Evolutionary conservation across 1,284 basidiomycete genomes (phyloP), one percentile per base, ranked within the genome.

Genomic region (Apiotrichum gracile): DNA sequence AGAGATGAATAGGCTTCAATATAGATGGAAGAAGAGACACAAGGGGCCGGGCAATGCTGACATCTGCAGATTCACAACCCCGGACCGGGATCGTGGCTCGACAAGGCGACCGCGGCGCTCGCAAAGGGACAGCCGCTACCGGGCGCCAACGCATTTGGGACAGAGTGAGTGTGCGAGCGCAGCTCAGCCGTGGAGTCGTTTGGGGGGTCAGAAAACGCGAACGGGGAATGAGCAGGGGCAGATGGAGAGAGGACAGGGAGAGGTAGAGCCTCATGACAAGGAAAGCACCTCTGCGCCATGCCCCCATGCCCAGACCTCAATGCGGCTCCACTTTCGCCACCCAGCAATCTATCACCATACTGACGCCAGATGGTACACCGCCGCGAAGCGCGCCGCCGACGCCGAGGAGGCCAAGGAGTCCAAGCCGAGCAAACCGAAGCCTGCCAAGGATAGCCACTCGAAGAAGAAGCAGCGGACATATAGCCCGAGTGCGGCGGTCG

Each of bases 41-140:
- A n/a, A n/a, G n/a, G n/a, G n/a, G n/a, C n/a, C n/a, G n/a, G n/a
- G n/a, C n/a, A n/a, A n/a, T n/a, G n/a, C 22, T 21, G 16, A 26
- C 26, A 37, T 22, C 34, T 34, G 14, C 57, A 74, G 70, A 42
- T 65, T 24, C 72, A 74, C 59, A 70, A 76, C 46, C 74, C 74
- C 0, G 74, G 74, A 25, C 71, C 72, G 1, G 74, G 74, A n/a
- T 60, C 61, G 17, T 76, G 74, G 74, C 62, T 76, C 14, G 74
- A 76, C 54, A 74, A 76, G 53, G 67, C 67, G 6, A 74, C 70
- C 0, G 74, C 74, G 3, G 72, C 72, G 2, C 49, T 68, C 44
- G 67, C 67, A 0, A 52, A 62, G 34, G 74, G 72, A 0, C 54
- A 66, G 37, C 66, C 69, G 1, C 47, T 75, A 7, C 62, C 66